Conservation (phyloP, 1,284 basidiomycete genomes). For the Cystobasidiaceae sp. region DNA sequence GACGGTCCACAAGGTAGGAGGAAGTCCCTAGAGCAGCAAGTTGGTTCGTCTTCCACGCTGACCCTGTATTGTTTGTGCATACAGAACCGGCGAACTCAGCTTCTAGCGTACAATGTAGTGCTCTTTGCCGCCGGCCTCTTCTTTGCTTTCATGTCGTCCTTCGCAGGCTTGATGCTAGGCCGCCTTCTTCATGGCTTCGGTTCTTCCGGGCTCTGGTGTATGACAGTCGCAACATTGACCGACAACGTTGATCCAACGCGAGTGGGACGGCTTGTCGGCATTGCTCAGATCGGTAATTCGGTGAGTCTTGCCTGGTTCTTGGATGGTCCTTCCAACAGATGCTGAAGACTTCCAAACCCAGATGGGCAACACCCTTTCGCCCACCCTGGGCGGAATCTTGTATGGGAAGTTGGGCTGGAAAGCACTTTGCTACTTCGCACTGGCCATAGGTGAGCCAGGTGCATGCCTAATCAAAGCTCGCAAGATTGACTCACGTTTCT, state of each 20-base stretch:
- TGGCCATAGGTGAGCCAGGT: background rate
- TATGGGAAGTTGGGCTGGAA: slow-evolving; percentile 11
- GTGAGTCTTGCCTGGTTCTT: background rate
- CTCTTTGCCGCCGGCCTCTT: no score
- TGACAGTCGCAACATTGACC: background rate
- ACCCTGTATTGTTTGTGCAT: no score
- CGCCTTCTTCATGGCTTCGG: slow-evolving; percentile 17
- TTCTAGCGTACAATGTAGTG: no score
- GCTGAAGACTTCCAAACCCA: background rate
- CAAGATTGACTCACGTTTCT: background rate
- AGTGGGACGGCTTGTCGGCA: background rate
- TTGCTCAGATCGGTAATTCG: slow-evolving; percentile 13
- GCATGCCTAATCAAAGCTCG: background rate
- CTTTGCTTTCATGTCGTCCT: no score
- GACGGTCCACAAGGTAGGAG: no score
- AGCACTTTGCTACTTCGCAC: slow-evolving; percentile 1
- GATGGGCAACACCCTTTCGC: slow-evolving; percentile 15
- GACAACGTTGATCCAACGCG: slow-evolving; percentile 2
- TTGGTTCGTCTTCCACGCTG: no score
- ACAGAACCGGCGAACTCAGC: no score
- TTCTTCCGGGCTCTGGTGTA: slow-evolving; percentile 9
- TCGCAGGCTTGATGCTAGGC: no score
- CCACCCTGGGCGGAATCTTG: slow-evolving; percentile 10
- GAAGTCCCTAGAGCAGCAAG: no score
- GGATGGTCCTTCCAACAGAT: background rate